phyloP scores from a whole-genome alignment of 805 yeast species.

The Candida boleticola region DNA sequence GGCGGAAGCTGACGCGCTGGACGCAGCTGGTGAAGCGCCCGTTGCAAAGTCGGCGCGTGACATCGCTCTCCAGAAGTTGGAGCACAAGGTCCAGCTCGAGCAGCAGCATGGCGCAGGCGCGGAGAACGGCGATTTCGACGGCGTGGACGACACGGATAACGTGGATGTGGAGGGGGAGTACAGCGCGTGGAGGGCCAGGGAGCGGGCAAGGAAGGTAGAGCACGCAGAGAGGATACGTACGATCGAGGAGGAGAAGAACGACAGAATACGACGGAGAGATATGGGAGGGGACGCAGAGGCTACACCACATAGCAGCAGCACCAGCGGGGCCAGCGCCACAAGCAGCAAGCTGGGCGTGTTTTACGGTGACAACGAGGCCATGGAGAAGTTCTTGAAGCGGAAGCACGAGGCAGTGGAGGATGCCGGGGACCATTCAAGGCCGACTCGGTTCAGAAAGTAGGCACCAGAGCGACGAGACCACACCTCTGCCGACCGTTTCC shows the following conservation, averaged over 20 bases:
- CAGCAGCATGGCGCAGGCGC: background rate
- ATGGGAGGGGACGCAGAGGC: background rate
- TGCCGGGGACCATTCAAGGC: conserved; percentile 24
- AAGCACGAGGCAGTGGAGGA: conserved; percentile 14
- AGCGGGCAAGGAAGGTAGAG: conserved; percentile 21
- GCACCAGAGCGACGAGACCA: no score
- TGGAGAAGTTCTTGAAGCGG: conserved; percentile 16
- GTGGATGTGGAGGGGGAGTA: conserved; percentile 33
- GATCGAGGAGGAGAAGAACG: conserved; percentile 26
- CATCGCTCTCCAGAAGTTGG: conserved; percentile 5
- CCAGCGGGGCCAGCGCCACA: no score
- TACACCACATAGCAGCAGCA: background rate
- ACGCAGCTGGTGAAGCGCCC: background rate
- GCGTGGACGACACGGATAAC: conserved; percentile 34
- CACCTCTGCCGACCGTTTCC: no score
- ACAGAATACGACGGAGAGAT: conserved; percentile 17
- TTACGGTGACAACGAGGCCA: conserved; percentile 6
- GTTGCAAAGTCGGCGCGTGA: background rate
- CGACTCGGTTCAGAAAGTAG: conserved; percentile 19
- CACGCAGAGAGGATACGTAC: conserved; percentile 15
- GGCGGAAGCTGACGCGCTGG: background rate
- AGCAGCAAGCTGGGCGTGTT: conserved; percentile 1
- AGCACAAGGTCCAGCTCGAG: conserved; percentile 1
- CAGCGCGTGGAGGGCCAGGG: conserved; percentile 28
- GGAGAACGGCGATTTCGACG: conserved; percentile 20